These are phyloP conservation scores for Suillus subluteus DNA, from an alignment of 768 basidiomycete species.

Conservation along the genomic window DNA sequence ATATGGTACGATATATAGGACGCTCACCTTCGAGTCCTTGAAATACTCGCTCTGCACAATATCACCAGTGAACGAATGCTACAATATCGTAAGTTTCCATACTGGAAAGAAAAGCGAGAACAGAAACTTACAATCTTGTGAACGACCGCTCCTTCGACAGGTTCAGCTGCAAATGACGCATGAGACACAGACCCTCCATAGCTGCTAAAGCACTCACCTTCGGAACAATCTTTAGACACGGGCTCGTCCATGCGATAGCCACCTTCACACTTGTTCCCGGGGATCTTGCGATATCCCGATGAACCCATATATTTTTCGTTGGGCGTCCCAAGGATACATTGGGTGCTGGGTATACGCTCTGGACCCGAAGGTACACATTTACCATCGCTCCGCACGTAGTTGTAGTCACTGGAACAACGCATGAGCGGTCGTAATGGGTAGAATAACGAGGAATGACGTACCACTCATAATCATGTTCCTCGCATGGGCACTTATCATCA, in stretches of 20 bases:
- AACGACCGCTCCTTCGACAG: slow-evolving; percentile 74
- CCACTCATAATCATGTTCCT: slow-evolving; percentile 94
- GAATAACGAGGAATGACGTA: slow-evolving; percentile 36
- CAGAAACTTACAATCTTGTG: slow-evolving; percentile 66
- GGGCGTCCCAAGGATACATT: slow-evolving; percentile 55
- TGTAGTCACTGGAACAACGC: slow-evolving; percentile 73
- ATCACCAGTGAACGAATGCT: slow-evolving; percentile 70
- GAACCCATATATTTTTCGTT: slow-evolving; percentile 80
- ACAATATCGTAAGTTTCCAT: slow-evolving; percentile 6
- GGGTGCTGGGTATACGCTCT: slow-evolving; percentile 80
- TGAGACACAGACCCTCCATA: not conserved
- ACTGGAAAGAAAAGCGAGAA: not conserved
- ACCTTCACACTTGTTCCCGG: slow-evolving; percentile 86
- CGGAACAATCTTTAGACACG: slow-evolving; percentile 75
- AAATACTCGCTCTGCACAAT: slow-evolving; percentile 86
- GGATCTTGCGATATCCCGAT: slow-evolving; percentile 89
- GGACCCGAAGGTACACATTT: slow-evolving; percentile 86
- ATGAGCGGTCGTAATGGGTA: not conserved
- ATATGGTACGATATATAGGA: not conserved
- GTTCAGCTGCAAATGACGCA: slow-evolving; percentile 58
- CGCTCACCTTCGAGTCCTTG: slow-evolving; percentile 67
- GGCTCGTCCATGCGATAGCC: slow-evolving; percentile 64
- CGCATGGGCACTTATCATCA: slow-evolving; percentile 83
- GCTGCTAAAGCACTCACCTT: slow-evolving; percentile 48
- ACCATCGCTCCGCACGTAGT: slow-evolving; percentile 74